A percentile compares a stretch with the other conserved stretches of the same genome.
Evolutionary conservation across 2,329 filamentous ascomycete genomes (phyloP).

Genomic region (Aspergillus sp.): DNA sequence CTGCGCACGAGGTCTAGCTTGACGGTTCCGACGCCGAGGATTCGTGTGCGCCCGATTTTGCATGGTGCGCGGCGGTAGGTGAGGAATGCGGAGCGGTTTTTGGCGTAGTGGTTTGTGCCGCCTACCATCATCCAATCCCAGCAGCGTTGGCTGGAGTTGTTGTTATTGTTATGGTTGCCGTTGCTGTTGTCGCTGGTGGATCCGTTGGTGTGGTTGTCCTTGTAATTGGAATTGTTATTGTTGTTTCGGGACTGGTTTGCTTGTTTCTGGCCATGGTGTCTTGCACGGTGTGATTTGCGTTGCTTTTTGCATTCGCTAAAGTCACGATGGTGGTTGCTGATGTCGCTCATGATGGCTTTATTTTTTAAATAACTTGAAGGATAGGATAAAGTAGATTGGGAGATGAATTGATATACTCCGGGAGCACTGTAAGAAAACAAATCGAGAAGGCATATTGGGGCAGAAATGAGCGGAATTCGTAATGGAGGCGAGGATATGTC

Average conservation of each 20-base stretch:
- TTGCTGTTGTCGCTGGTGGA: neutral
- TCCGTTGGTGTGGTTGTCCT: too few relatives aligned
- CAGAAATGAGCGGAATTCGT: too few relatives aligned
- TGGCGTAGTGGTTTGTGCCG: conserved; percentile 16
- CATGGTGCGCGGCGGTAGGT: conserved; percentile 15
- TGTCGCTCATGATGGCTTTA: neutral
- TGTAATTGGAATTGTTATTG: too few relatives aligned
- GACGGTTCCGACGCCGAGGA: conserved; percentile 14
- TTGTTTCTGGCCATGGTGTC: neutral
- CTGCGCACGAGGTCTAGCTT: conserved; percentile 10
- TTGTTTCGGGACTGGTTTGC: neutral
- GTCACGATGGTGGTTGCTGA: neutral
- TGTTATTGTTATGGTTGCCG: neutral
- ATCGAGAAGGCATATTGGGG: too few relatives aligned
- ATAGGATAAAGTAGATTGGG: neutral
- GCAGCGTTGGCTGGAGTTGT: conserved; percentile 6
- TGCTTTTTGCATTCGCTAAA: neutral
- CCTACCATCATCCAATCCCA: conserved; percentile 15
- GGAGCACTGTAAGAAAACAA: too few relatives aligned
- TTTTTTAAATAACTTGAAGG: neutral
- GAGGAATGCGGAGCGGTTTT: conserved; percentile 14
- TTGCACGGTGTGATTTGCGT: neutral
- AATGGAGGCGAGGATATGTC: too few relatives aligned
- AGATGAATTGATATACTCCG: too few relatives aligned
- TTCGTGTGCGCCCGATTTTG: conserved; percentile 9